Percentiles rank a stretch among this genome's conserved stretches.
phyloP scores from a whole-genome alignment of 352 stramenopile genomes.

The Pythium diclinum region DNA sequence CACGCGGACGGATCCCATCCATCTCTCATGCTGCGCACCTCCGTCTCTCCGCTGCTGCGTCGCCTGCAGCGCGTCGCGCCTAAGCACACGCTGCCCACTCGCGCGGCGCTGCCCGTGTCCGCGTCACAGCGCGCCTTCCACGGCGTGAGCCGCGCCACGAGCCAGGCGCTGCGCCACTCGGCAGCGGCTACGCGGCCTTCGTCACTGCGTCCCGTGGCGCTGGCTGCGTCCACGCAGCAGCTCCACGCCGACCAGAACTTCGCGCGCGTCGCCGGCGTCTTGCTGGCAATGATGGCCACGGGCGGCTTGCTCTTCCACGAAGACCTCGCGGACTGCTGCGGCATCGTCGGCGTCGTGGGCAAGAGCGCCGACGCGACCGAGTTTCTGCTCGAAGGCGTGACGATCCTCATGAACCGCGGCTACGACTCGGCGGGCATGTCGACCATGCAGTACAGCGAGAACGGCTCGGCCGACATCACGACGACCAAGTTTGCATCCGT shows the following conservation, averaged over 20 bases:
- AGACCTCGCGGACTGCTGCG: slow-evolving; percentile 49
- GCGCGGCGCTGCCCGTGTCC: neutral
- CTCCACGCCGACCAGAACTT: slow-evolving; percentile 17
- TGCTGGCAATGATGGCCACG: slow-evolving; percentile 28
- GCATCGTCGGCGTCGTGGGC: slow-evolving; percentile 77
- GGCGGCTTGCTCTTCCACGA: slow-evolving; percentile 18
- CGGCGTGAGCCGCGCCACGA: slow-evolving; percentile 1
- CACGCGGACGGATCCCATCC: slow-evolving; percentile 3
- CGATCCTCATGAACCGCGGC: slow-evolving; percentile 92
- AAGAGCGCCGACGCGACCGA: slow-evolving; percentile 65
- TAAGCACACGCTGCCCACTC: neutral
- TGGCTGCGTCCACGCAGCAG: neutral
- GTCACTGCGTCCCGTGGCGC: neutral
- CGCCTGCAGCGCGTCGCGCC: neutral
- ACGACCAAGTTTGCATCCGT: slow-evolving; percentile 95
- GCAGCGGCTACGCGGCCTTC: neutral
- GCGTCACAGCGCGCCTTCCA: neutral
- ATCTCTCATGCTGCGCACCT: slow-evolving; percentile 7
- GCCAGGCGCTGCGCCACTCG: slow-evolving; percentile 1
- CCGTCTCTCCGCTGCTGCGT: slow-evolving; percentile 3
- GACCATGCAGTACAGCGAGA: slow-evolving; percentile 70
- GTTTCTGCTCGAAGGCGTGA: slow-evolving; percentile 85
- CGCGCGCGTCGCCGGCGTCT: slow-evolving; percentile 3
- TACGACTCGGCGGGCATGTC: slow-evolving; percentile 98
- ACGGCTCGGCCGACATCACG: slow-evolving; percentile 45